phyloP scores from a whole-genome alignment of 2,329 filamentous ascomycete species.

The Ampelomyces quisqualis region DNA sequence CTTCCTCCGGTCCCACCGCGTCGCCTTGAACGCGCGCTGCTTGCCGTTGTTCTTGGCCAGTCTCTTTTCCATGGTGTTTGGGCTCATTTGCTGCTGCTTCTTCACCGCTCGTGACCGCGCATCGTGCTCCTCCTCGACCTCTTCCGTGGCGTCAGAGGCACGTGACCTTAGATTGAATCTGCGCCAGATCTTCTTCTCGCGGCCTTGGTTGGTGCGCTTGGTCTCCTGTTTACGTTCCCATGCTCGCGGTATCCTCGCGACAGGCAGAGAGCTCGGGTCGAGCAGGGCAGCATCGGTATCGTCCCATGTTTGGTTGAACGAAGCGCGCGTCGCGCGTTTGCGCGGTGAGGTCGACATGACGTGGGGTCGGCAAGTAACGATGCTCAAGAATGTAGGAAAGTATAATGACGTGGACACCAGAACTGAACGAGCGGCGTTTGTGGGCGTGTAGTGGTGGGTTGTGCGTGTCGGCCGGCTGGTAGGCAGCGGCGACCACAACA shows the following conservation, averaged over 20 bases:
- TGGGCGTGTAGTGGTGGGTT: constrained; percentile 7
- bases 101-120: constrained; percentile 49
- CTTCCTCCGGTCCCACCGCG: constrained; percentile 41
- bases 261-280: constrained; percentile 44
- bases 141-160: constrained; percentile 15
- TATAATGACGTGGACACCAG: constrained; percentile 8
- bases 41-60: constrained; percentile 20
- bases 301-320: constrained; percentile 45
- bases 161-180: constrained; percentile 41
- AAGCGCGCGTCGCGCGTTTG: constrained; percentile 25
- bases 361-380: constrained; percentile 8
- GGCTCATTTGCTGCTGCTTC: constrained; percentile 45
- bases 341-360: constrained; percentile 36
- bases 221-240: constrained; percentile 53
- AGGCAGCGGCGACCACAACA: constrained; percentile 12
- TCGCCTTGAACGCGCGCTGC: constrained; percentile 38
- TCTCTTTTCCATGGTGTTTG: constrained; percentile 34
- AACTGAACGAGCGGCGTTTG: constrained; percentile 2
- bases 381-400: constrained; percentile 16
- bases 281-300: constrained; percentile 46
- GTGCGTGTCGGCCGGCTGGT: constrained; percentile 13
- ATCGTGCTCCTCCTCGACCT: constrained; percentile 28
- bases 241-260: constrained; percentile 48
- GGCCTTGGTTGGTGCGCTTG: constrained; percentile 40
- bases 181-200: constrained; percentile 52